Base-by-base conservation (phyloP, 1,284 basidiomycete species). In the Vanrija pseudolonga region DNA sequence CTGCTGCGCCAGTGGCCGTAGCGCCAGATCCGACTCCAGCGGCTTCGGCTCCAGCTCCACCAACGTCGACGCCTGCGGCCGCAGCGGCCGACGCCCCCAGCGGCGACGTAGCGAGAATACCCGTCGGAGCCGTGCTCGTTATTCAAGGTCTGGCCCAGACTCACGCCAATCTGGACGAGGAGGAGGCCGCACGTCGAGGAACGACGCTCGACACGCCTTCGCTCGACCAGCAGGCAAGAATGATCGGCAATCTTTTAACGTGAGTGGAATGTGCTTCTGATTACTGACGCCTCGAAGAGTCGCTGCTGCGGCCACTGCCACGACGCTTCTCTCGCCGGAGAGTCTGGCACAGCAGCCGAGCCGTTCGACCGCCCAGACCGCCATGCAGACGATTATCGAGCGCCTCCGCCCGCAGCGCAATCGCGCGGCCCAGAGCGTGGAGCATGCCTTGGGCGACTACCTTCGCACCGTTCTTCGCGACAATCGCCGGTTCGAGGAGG, bases 111-210 rank as follows among this genome's bases (percentile, higher is more conserved):
- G 32, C 32, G 40, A 36, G 41, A 8, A 55, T 67, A 17, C 65
- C 68, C 0, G 51, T 66, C n/a, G 73, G 74, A 1, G 72, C 74
- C 0, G 72, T 76, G 14, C 60, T 76, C 40, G 67, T 76, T 28
- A 72, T 76, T 20, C 74, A 76, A 50, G 74, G 74, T 17, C 51
- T 76, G 17, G 74, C 72, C 4, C 74, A 76, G 56, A 76, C 74
- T 3, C 64, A 67, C 22, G 57, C 62, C 32, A 55, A 53, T 17
- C 50, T 57, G 3, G 58, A 60, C 19, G 50, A 48, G n/a, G 42
- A 51, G 32, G 54, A 38, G 9, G 44, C 19, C 2, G 18, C 37
- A 22, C 15, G 22, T 49, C 50, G 6, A 24, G 54, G 17, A 32
- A 12, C 9, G 32, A 12, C 32, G 32, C 32, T 59, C 46, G 54